Base-by-base conservation (phyloP, 208 protist genomes). In the Trypanosoma scelopori region DNA sequence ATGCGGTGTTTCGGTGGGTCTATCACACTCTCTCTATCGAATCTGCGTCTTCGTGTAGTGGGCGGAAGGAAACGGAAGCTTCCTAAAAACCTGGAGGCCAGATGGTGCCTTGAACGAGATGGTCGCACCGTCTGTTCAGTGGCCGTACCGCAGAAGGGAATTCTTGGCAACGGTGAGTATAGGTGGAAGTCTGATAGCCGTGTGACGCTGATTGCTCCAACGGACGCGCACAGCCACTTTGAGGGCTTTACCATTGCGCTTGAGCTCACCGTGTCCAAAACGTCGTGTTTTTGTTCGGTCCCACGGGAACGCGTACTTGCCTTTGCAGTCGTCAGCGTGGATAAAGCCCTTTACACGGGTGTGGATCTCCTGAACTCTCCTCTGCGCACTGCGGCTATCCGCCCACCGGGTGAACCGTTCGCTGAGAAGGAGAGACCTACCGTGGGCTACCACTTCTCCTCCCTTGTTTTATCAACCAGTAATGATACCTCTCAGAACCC, bases 281-380 rank as follows among this genome's bases (percentile, higher is more conserved):
- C 25, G n/a, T 46, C 35, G 4, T 65, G 60, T 56, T 56, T 56
- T 37, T 65, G 60, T 55, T 49, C 46, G 45, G 2, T 22, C 16
- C 15, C 45, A 43, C 30, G 15, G 30, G 49, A 56, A 27, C 42
- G 45, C 23, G 0, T 43, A 3, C 7, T 65, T 16, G 60, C 48
- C 32, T 48, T 5, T 28, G 60, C 32, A 20, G 30, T 27, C 4
- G 30, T 65, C 16, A 65, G 28, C 28, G 60, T 65, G 2, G 60
- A 65, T 32, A 35, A 65, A 6, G 60, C 48, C 22, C 49, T 65
- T 32, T 65, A 65, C 56, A 30, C 1, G 27, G 55, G 35, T 56
- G 37, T 65, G 1, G 60, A 30, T 23, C 30, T 12, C 28, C 46
- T 49, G 27, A 28, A 65, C 27, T 65, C 60, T 16, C 35, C 60